Percentiles rank a stretch among this genome's conserved stretches.
These are phyloP conservation scores for Prunus fruticosa DNA, from an alignment of 306 rosid genomes.

Conservation along the genomic window DNA sequence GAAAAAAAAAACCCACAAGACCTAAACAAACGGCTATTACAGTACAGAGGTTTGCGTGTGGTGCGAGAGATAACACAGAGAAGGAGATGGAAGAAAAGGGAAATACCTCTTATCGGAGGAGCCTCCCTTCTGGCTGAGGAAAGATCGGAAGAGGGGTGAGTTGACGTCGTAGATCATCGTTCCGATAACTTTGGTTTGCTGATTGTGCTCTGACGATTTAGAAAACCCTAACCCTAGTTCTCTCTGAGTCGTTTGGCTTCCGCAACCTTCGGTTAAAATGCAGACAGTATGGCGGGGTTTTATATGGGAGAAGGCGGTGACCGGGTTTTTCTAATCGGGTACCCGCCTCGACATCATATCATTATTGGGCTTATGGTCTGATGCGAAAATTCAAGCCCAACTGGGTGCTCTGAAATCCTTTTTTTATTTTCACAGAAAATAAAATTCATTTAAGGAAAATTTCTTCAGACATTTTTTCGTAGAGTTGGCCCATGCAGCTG, in stretches of 20 bases:
- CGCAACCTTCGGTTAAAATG: background rate
- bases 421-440: too few species aligned
- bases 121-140: conserved; percentile 99
- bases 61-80: background rate
- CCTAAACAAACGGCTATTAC: background rate
- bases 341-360: background rate
- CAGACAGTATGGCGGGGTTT: background rate
- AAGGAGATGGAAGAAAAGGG: background rate
- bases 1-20: background rate
- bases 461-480: too few species aligned
- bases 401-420: background rate
- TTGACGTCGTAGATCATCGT: conserved; percentile 96
- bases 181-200: background rate
- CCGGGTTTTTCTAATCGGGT: background rate
- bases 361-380: background rate
- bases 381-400: background rate
- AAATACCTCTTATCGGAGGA: conserved; percentile 86
- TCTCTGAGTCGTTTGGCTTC: background rate
- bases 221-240: conserved; percentile 48
- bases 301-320: background rate
- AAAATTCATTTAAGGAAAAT: too few species aligned
- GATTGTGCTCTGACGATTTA: background rate
- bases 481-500: too few species aligned
- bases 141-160: conserved; percentile 94
- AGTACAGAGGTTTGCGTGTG: background rate